Evolutionary conservation across 345 rosid genomes (phyloP).

Genomic region (Bretschneidera sinensis): DNA sequence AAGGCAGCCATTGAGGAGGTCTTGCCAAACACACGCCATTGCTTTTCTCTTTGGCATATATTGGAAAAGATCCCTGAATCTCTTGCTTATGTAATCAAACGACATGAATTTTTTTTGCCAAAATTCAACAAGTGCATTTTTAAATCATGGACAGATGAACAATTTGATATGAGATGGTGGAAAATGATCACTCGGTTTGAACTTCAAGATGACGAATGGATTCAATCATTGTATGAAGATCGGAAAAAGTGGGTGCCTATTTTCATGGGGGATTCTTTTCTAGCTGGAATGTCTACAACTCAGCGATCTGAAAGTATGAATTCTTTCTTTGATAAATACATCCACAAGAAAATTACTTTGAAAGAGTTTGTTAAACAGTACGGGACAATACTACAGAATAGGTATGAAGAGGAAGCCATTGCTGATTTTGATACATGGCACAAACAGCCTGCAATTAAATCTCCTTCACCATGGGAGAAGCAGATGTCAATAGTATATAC

Average conservation of each 20-base stretch:
- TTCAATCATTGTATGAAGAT: constrained; percentile 51
- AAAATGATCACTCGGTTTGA: constrained; percentile 56
- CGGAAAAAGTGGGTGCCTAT: constrained; percentile 56
- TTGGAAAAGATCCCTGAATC: constrained; percentile 41
- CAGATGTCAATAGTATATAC: constrained; percentile 54
- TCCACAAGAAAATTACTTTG: constrained; percentile 56
- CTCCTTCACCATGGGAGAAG: constrained; percentile 73
- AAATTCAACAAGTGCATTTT: constrained; percentile 62
- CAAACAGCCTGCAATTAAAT: constrained; percentile 58
- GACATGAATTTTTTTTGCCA: constrained; percentile 44
- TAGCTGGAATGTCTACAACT: constrained; percentile 55
- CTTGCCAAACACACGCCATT: constrained; percentile 38
- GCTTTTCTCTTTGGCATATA: constrained; percentile 42
- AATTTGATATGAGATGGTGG: constrained; percentile 60
- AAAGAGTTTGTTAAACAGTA: constrained; percentile 60
- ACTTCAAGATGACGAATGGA: constrained; percentile 49
- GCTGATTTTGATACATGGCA: constrained; percentile 68
- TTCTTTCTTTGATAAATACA: constrained; percentile 52
- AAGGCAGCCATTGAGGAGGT: constrained; percentile 32
- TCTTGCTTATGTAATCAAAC: constrained; percentile 35
- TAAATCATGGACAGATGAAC: constrained; percentile 55
- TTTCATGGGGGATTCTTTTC: constrained; percentile 39
- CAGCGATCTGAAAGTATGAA: constrained; percentile 60
- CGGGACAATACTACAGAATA: constrained; percentile 46
- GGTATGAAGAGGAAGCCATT: constrained; percentile 61